Base-by-base conservation (phyloP, 2,329 filamentous ascomycete species). In the Camptophora hylomeconis region DNA sequence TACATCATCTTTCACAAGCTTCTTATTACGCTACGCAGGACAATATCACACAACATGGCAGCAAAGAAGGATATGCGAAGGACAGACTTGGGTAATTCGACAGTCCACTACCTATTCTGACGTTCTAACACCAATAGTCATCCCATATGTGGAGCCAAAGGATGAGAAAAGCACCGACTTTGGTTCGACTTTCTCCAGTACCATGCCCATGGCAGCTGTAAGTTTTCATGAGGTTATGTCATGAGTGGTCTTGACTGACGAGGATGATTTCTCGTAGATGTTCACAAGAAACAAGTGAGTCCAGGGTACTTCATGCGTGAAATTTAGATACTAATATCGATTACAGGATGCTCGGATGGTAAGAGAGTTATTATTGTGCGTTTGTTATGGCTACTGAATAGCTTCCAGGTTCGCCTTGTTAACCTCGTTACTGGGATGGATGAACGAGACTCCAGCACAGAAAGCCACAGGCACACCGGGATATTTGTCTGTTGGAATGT, bases 171-270 rank as follows among this genome's bases (percentile, higher is more conserved):
- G 69, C 41, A 54, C 56, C 35, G 84, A 93, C 49, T 69, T 92
- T 54, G 65, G 72, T 30, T 68, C 66, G 45, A 72, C 70, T 26
- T 65, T 76, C 59, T 63, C 68, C 30, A 87, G 77, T 49, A 92
- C 86, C 19, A 65, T 95, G 50, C 87, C 87, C 35, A 94, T 94
- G 87, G 84, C 82, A 34, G 86, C 86, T 40, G 71, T 75, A 60
- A 54, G 64, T 63, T 37, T 20, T 28, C 30, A 17, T 31, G 24
- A 26, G 36, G 24, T 5, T 18, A 20, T 27, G 28, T 17, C 28
- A 26, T 19, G 6, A 7, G 9, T 24, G 25, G 36, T 22, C 24
- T 35, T 20, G 35, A 34, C 42, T 48, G 32, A 49, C 17, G 16
- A 11, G 7, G 14, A 20, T 13, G 11, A 33, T 24, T 22, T 9